These are phyloP conservation scores for Irpex rosettiformis DNA, from an alignment of 1,284 basidiomycete species.

Conservation along the genomic window DNA sequence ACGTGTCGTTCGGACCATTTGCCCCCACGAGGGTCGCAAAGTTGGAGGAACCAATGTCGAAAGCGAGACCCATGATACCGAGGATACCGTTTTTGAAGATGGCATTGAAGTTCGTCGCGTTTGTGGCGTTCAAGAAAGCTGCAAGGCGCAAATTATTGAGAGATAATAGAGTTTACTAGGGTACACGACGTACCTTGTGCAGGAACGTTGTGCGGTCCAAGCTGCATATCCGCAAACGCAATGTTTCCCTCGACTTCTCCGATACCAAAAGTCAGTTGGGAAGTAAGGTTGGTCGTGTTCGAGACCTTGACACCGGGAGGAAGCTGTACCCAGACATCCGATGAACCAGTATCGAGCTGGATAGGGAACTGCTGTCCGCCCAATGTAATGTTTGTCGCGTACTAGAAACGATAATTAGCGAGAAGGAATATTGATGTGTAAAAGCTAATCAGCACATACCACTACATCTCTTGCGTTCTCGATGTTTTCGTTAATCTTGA, in stretches of 20 bases:
- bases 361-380: constrained; percentile 22
- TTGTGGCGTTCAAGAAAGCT: constrained; percentile 29
- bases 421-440: not conserved
- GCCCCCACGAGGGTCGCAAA: constrained; percentile 13
- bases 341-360: constrained; percentile 25
- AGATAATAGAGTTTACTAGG: too few species aligned
- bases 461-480: constrained; percentile 23
- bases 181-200: constrained; percentile 24
- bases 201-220: constrained; percentile 26
- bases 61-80: constrained; percentile 27
- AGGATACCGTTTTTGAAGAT: constrained; percentile 21
- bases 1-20: constrained; percentile 13
- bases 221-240: constrained; percentile 23
- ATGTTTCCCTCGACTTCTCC: constrained; percentile 23
- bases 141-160: not conserved
- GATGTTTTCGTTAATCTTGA: constrained; percentile 15
- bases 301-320: constrained; percentile 14
- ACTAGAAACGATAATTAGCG: constrained; percentile 14
- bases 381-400: constrained; percentile 24
- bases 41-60: constrained; percentile 22
- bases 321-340: constrained; percentile 22
- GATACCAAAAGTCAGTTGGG: constrained; percentile 21
- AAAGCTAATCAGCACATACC: constrained; percentile 14
- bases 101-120: constrained; percentile 20
- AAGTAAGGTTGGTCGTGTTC: constrained; percentile 20